Percentiles rank a stretch among this genome's conserved stretches.
Conservation (phyloP, 2,329 filamentous ascomycete species). For the Paraconiothyrium brasiliense region DNA sequence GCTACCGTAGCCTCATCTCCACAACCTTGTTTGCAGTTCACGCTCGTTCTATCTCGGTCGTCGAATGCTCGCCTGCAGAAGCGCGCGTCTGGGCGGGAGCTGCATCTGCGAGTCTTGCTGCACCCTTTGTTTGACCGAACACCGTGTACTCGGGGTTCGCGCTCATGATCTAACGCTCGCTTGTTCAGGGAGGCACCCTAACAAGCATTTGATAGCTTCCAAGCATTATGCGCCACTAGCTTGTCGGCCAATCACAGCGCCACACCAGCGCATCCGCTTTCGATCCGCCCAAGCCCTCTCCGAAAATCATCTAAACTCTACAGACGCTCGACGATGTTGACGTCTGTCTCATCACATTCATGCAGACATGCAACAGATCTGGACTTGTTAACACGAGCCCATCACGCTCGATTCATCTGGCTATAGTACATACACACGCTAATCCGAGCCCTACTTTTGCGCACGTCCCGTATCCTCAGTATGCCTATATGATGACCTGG, state of each 20-base stretch:
- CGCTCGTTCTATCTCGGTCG: not conserved
- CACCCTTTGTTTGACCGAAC: not conserved
- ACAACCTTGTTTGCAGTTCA: not conserved
- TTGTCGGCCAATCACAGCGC: not conserved
- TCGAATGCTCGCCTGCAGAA: not conserved
- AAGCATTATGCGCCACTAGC: slow-evolving; percentile 1
- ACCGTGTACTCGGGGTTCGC: not conserved
- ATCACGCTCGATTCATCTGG: not conserved
- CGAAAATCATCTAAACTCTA: not conserved
- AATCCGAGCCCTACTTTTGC: not conserved
- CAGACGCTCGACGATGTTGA: not conserved
- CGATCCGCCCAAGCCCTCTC: not conserved
- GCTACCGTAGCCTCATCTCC: slow-evolving; percentile 8
- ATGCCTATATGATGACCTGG: not conserved
- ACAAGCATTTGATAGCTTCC: slow-evolving; percentile 5
- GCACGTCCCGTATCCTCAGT: not conserved
- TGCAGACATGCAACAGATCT: not conserved
- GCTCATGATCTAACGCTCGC: not conserved
- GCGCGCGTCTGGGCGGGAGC: not conserved
- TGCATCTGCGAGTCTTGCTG: not conserved
- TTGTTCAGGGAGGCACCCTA: not conserved
- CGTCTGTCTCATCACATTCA: not conserved
- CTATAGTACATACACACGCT: not conserved
- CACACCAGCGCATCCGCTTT: not conserved
- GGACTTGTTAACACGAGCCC: not conserved